phyloP scores from a whole-genome alignment of 495 filamentous ascomycete species.

The Annulohypoxylon maeteangense region DNA sequence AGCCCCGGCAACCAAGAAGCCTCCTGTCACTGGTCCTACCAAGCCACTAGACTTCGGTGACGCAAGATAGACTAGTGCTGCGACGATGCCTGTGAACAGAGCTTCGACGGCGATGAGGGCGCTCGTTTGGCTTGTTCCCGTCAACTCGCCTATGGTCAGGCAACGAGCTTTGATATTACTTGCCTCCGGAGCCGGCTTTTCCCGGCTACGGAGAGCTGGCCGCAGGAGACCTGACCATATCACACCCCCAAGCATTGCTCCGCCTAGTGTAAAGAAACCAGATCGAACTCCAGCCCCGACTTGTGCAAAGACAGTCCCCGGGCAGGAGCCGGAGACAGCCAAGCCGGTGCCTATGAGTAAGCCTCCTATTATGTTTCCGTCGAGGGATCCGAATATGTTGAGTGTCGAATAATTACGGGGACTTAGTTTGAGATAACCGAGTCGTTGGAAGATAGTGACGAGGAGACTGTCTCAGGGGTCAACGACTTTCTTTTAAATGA shows the following conservation, averaged over 20 bases:
- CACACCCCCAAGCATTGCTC: slow-evolving; percentile 57
- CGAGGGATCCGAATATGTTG: slow-evolving; percentile 54
- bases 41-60: slow-evolving; percentile 45
- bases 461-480: slow-evolving; percentile 37
- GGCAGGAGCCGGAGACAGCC: slow-evolving; percentile 66
- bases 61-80: slow-evolving; percentile 42
- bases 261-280: slow-evolving; percentile 55
- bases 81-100: slow-evolving; percentile 44
- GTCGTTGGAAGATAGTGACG: slow-evolving; percentile 47
- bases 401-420: slow-evolving; percentile 53
- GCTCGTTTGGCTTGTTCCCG: slow-evolving; percentile 43
- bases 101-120: slow-evolving; percentile 48
- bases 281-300: slow-evolving; percentile 59
- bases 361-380: slow-evolving; percentile 68
- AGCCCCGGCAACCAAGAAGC: slow-evolving; percentile 60
- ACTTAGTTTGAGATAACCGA: slow-evolving; percentile 47
- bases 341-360: slow-evolving; percentile 64
- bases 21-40: slow-evolving; percentile 56
- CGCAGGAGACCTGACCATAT: slow-evolving; percentile 50
- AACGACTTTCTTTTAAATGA: slow-evolving; percentile 6
- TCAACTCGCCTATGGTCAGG: slow-evolving; percentile 48
- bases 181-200: slow-evolving; percentile 12
- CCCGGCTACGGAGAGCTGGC: slow-evolving; percentile 23
- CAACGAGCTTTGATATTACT: slow-evolving; percentile 16
- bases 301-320: slow-evolving; percentile 66